Evolutionary conservation across 495 filamentous ascomycete genomes (phyloP), one percentile per base, ranked within the genome.

Genomic region (Aspergillus funiculosus): DNA sequence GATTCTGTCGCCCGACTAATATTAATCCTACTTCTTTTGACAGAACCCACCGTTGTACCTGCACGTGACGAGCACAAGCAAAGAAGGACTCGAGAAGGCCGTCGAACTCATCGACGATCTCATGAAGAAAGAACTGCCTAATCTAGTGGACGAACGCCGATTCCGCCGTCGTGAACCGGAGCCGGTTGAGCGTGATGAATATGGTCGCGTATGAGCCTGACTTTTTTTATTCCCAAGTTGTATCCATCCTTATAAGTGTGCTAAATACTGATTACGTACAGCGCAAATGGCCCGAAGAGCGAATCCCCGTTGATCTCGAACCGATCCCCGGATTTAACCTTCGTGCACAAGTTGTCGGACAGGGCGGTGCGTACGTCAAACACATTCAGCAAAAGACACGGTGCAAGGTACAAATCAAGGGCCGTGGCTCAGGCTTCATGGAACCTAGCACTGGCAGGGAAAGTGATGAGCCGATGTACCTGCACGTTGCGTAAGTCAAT

Each of bases 201-300:
- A 83, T 67, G 90, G 91, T 44, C 81, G 92, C 60, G 89, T 95
- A 78, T 63, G 85, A 20, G 20, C n/a, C n/a, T n/a, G n/a, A n/a
- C n/a, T n/a, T n/a, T 37, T 21, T 13, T 10, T 35, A 28, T 32
- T 32, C 4, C 38, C n/a, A n/a, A n/a, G n/a, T n/a, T n/a, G n/a
- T n/a, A n/a, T n/a, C n/a, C n/a, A n/a, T n/a, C n/a, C n/a, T n/a
- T n/a, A n/a, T n/a, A n/a, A n/a, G n/a, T n/a, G n/a, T n/a, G n/a
- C n/a, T n/a, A n/a, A n/a, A n/a, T 41, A 46, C 54, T 69, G 47
- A 73, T 62, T 7, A 24, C 19, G 21, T 59, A 63, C 52, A 95
- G 87, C 89, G 90, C 53, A 96, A 96, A 88, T 97, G 92, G 92
- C 92, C 92, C 6, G 91, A 96, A 57, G 89, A 95, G 64, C 85